phyloP scores from a whole-genome alignment of 78 protist species.

The Creolimax fragrantissima region DNA sequence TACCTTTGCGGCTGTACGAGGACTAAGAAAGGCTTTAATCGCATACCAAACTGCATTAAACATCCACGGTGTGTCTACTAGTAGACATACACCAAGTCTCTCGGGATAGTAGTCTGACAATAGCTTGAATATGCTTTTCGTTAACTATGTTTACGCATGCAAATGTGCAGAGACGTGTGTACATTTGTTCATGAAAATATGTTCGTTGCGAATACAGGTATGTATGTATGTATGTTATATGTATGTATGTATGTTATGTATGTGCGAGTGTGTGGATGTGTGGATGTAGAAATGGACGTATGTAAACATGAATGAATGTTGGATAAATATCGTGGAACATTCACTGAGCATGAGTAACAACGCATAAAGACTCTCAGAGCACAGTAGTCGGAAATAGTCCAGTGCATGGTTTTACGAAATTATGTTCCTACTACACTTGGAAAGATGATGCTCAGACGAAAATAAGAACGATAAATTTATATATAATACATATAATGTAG shows the following conservation, averaged over 20 bases:
- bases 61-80: constrained; percentile 5
- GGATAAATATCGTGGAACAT: not conserved
- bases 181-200: not conserved
- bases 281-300: not conserved
- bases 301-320: not conserved
- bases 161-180: not conserved
- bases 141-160: not conserved
- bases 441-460: no score
- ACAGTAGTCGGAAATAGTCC: not conserved
- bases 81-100: not conserved
- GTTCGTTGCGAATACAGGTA: not conserved
- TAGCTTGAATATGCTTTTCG: not conserved
- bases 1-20: not conserved
- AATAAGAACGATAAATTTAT: not conserved
- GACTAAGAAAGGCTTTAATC: not conserved
- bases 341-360: not conserved
- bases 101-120: constrained; percentile 14
- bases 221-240: not conserved
- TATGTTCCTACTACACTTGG: no score
- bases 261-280: not conserved
- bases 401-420: not conserved
- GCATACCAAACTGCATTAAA: constrained; percentile 5
- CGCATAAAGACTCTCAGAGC: not conserved
- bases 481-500: not conserved
- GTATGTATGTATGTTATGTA: not conserved